Conservation (phyloP, 345 rosid species). For the Pugionium dolabratum region DNA sequence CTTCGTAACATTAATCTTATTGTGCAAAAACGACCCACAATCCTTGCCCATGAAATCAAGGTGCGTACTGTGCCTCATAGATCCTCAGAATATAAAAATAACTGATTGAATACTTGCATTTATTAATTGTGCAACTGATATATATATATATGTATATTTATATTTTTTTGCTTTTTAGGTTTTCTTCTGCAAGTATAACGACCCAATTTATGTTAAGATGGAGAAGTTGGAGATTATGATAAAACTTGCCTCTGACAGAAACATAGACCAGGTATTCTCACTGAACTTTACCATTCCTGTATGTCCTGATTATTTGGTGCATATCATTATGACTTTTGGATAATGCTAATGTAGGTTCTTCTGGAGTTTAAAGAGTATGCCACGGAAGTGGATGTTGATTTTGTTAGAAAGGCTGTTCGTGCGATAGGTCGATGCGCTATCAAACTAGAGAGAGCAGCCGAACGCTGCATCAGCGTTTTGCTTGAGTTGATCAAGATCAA, state of each 20-base stretch:
- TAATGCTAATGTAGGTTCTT: conserved; percentile 62
- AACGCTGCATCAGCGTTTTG: conserved; percentile 97
- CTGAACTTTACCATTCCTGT: conserved; percentile 10
- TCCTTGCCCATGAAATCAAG: conserved; percentile 99
- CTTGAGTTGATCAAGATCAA: conserved; percentile 98
- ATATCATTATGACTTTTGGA: conserved; percentile 27
- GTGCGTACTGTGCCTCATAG: conserved; percentile 40
- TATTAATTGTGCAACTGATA: conserved; percentile 5
- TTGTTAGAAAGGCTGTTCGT: conserved; percentile 97
- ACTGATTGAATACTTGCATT: conserved; percentile 16
- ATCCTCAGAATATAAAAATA: not conserved
- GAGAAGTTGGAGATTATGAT: conserved; percentile 99
- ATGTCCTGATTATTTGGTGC: not conserved
- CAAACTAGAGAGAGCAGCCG: conserved; percentile 98
- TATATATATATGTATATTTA: not conserved
- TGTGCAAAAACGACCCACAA: conserved; percentile 92
- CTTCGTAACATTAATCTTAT: conserved; percentile 94
- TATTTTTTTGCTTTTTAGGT: conserved; percentile 58
- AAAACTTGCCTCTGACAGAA: conserved; percentile 97
- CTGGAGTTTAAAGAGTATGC: conserved; percentile 99
- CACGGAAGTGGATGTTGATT: conserved; percentile 97
- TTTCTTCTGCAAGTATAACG: conserved; percentile 99
- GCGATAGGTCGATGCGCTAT: conserved; percentile 99
- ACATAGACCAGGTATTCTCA: conserved; percentile 86
- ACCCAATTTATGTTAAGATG: conserved; percentile 99